phyloP scores from a whole-genome alignment of 169 alveolate genomes.

The Cyclospora cayetanensis region DNA sequence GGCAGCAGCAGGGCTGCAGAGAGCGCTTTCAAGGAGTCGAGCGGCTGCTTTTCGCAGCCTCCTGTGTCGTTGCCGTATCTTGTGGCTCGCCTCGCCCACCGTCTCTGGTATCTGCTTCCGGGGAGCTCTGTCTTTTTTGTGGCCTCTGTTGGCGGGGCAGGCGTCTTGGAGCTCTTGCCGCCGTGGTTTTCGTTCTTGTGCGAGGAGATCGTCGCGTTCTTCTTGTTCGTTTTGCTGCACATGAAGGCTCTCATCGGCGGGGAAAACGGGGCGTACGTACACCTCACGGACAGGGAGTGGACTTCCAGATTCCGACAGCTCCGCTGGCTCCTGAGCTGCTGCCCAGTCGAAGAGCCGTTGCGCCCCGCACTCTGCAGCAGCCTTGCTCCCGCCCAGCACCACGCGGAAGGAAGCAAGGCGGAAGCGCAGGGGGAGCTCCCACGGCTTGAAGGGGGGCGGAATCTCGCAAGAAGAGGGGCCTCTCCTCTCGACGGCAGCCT shows the following conservation, averaged over 20 bases:
- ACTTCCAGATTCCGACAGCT: not conserved
- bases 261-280: not conserved
- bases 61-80: not conserved
- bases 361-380: no score
- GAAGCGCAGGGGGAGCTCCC: not conserved
- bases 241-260: not conserved
- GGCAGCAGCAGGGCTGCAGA: no score
- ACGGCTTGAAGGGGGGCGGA: not conserved
- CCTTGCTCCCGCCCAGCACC: not conserved
- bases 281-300: not conserved
- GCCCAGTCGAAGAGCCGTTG: no score
- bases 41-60: not conserved
- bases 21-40: no score
- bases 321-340: not conserved
- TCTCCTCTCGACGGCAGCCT: not conserved
- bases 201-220: not conserved
- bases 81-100: not conserved
- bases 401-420: not conserved
- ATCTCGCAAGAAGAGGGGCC: not conserved
- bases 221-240: not conserved
- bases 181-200: not conserved
- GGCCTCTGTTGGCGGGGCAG: not conserved
- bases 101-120: not conserved
- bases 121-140: not conserved
- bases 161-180: not conserved